Percentiles rank a stretch among this genome's conserved stretches.
Conservation (phyloP, 2,329 filamentous ascomycete genomes). For the Cadophora luteo-olivacea region DNA sequence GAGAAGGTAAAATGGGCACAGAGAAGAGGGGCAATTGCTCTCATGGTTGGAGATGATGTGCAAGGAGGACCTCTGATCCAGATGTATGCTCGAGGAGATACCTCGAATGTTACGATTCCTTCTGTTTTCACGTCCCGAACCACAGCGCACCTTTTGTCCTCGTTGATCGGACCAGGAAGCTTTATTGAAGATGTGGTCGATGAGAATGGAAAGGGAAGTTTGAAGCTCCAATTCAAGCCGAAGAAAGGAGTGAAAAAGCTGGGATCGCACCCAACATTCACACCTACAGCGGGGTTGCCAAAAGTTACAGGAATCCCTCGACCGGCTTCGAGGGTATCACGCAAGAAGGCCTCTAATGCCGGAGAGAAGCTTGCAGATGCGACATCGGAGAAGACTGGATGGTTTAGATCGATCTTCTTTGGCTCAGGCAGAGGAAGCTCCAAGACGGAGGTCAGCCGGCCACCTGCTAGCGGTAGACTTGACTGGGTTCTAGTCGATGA, state of each 20-base stretch:
- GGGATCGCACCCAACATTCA: conserved; percentile 39
- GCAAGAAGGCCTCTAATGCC: conserved; percentile 41
- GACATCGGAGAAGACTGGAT: conserved; percentile 45
- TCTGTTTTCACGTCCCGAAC: conserved; percentile 95
- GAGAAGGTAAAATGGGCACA: conserved; percentile 99
- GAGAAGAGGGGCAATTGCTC: conserved; percentile 81
- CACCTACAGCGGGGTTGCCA: conserved; percentile 37
- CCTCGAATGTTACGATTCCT: conserved; percentile 92
- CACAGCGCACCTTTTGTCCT: conserved; percentile 90
- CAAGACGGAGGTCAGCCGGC: conserved; percentile 61
- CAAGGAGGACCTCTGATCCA: conserved; percentile 89
- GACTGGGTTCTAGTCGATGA: conserved; percentile 76
- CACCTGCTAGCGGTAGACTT: conserved; percentile 74
- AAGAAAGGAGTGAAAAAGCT: conserved; percentile 41
- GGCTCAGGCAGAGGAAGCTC: conserved; percentile 44
- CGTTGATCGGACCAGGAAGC: conserved; percentile 76
- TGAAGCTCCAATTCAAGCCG: conserved; percentile 56
- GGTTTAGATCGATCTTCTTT: conserved; percentile 54
- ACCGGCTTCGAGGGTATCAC: conserved; percentile 37
- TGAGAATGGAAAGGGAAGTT: conserved; percentile 63
- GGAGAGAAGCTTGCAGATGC: conserved; percentile 32
- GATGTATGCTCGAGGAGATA: conserved; percentile 98
- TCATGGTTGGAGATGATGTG: conserved; percentile 94
- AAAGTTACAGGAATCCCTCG: conserved; percentile 43
- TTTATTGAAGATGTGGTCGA: conserved; percentile 66